A percentile compares a stretch with the other conserved stretches of the same genome.
These are phyloP conservation scores for Chrysanthemum seticuspe DNA, from an alignment of 129 eudicot species.

Conservation along the genomic window DNA sequence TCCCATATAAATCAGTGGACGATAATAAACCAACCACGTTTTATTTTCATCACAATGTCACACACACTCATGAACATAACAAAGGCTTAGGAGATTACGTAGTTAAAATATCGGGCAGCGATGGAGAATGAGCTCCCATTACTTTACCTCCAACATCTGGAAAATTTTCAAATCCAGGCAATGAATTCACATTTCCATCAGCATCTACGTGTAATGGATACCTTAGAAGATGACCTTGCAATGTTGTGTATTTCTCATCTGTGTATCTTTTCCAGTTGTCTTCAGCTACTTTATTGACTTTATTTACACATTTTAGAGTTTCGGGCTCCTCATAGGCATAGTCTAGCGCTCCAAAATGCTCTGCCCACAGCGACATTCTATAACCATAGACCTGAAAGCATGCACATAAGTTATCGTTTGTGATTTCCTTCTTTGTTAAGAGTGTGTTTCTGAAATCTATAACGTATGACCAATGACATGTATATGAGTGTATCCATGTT, in stretches of 20 bases:
- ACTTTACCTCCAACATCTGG: conserved; percentile 88
- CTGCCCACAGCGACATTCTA: conserved; percentile 90
- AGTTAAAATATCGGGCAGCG: conserved; percentile 71
- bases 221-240: conserved; percentile 82
- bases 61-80: conserved; percentile 6
- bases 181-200: conserved; percentile 59
- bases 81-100: conserved; percentile 41
- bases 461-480: background rate
- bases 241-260: conserved; percentile 25
- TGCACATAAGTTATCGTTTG: background rate
- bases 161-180: conserved; percentile 55
- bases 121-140: conserved; percentile 58
- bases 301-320: conserved; percentile 58
- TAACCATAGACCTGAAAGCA: conserved; percentile 67
- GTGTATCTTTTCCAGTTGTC: conserved; percentile 63
- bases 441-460: background rate
- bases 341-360: conserved; percentile 64
- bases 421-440: background rate
- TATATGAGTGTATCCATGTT: background rate
- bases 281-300: conserved; percentile 55
- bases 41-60: background rate
- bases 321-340: conserved; percentile 48
- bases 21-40: background rate
- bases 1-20: background rate
- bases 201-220: conserved; percentile 64